These are phyloP conservation scores for Xylariaceae sp. DNA, from an alignment of 2,329 filamentous ascomycete genomes.

Conservation along the genomic window DNA sequence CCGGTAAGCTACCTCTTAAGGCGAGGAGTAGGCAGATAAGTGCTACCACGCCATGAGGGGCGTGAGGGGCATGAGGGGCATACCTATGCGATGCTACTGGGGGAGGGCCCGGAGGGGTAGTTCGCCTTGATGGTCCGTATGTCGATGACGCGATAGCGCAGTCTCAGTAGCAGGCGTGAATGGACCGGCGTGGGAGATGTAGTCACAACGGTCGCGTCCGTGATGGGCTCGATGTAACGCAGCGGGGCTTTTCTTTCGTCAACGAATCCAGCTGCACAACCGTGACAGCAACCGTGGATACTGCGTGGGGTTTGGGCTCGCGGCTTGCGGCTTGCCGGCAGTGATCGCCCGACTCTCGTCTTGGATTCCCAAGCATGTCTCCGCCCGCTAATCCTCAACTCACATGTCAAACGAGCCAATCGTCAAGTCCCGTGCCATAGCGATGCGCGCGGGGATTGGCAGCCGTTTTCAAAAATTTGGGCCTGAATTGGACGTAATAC, in stretches of 20 bases:
- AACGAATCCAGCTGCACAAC: constrained; percentile 20
- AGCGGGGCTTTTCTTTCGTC: constrained; percentile 16
- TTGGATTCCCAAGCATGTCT: constrained; percentile 11
- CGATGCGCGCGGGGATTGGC: constrained; percentile 4
- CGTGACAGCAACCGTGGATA: constrained; percentile 14
- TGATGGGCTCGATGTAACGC: constrained; percentile 30
- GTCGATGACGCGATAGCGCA: constrained; percentile 1
- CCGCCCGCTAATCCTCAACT: constrained; percentile 20
- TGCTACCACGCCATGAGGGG: background rate
- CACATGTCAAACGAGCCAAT: constrained; percentile 28
- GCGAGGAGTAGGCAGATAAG: background rate
- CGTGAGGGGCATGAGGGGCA: constrained; percentile 4
- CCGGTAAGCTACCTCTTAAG: constrained; percentile 9
- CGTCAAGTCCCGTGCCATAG: constrained; percentile 22
- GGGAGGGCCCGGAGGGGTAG: constrained; percentile 11
- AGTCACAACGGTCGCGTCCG: constrained; percentile 17
- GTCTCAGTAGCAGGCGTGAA: constrained; percentile 8
- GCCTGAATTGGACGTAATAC: constrained; percentile 16
- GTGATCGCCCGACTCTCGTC: constrained; percentile 25
- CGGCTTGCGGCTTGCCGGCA: constrained; percentile 29
- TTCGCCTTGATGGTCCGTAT: constrained; percentile 1
- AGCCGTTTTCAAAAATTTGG: constrained; percentile 5
- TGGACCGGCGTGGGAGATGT: constrained; percentile 12
- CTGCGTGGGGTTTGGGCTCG: constrained; percentile 21
- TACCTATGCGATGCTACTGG: background rate